These are phyloP conservation scores for Komagataella phaffii DNA, from an alignment of 805 yeast species.

Conservation along the genomic window DNA sequence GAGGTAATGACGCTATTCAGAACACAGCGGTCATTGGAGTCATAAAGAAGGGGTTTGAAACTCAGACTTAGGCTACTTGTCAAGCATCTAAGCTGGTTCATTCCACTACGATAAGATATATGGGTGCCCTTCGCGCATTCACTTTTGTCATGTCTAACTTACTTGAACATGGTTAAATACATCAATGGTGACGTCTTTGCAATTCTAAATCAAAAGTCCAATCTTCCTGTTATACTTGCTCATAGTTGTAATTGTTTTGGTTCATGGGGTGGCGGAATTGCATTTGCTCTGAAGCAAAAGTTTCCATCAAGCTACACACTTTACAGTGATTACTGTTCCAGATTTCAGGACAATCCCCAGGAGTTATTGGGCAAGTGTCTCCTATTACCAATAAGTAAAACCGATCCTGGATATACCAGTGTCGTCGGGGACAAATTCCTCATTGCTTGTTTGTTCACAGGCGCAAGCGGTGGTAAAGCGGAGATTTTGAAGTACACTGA, in stretches of 20 bases:
- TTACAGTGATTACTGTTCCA: constrained; percentile 31
- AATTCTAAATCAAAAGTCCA: constrained; percentile 10
- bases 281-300: constrained; percentile 34
- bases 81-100: background rate
- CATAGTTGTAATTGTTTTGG: constrained; percentile 79
- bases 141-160: background rate
- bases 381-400: constrained; percentile 21
- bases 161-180: constrained; percentile 19
- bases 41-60: constrained; percentile 54
- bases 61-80: constrained; percentile 13
- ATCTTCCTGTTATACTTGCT: constrained; percentile 35
- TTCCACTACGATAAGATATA: background rate
- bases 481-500: constrained; percentile 40
- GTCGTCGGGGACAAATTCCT: constrained; percentile 11
- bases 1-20: constrained; percentile 86
- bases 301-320: constrained; percentile 44
- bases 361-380: constrained; percentile 42
- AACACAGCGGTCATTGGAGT: constrained; percentile 84
- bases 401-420: constrained; percentile 19
- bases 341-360: constrained; percentile 8
- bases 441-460: constrained; percentile 66
- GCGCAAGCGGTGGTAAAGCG: constrained; percentile 32
- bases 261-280: constrained; percentile 80
- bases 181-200: constrained; percentile 45
- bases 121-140: background rate